Evolutionary conservation across 768 basidiomycete genomes (phyloP).

Genomic region (Russula sp.): DNA sequence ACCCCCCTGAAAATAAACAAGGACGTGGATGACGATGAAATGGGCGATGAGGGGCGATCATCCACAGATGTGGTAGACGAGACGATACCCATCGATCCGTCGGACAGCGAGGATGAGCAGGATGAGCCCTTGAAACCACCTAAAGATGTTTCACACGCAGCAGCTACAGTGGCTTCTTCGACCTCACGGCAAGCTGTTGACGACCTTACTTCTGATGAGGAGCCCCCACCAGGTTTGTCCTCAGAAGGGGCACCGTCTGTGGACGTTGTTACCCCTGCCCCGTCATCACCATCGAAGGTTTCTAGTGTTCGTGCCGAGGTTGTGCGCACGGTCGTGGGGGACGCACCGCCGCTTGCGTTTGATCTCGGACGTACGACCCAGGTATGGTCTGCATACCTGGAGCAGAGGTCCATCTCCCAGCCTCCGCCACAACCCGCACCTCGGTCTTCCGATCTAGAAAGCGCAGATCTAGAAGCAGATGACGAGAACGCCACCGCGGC

Average conservation of each 20-base stretch:
- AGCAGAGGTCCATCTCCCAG: background rate
- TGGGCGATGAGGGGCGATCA: background rate
- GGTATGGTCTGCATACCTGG: conserved; percentile 2
- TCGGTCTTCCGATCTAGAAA: conserved; percentile 7
- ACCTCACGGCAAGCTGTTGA: background rate
- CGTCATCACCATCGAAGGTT: background rate
- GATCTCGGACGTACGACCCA: conserved; percentile 4
- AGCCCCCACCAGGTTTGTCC: background rate
- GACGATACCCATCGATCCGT: conserved; percentile 15
- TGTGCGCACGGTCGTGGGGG: conserved; percentile 13
- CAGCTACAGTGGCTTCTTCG: background rate
- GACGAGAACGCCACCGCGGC: conserved; percentile 55
- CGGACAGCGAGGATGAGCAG: conserved; percentile 9
- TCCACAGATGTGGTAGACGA: conserved; percentile 19
- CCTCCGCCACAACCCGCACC: background rate
- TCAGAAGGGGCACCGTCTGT: background rate
- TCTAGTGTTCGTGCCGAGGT: conserved; percentile 5
- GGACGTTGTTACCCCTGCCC: background rate
- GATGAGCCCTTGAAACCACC: conserved; percentile 1
- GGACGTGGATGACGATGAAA: background rate
- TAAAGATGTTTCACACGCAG: background rate
- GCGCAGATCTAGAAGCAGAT: conserved; percentile 32
- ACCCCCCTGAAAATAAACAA: background rate
- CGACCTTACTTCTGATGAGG: conserved; percentile 1
- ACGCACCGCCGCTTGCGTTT: conserved; percentile 2